Conservation (phyloP, 1,284 basidiomycete genomes). For the Leccinum holopus region DNA sequence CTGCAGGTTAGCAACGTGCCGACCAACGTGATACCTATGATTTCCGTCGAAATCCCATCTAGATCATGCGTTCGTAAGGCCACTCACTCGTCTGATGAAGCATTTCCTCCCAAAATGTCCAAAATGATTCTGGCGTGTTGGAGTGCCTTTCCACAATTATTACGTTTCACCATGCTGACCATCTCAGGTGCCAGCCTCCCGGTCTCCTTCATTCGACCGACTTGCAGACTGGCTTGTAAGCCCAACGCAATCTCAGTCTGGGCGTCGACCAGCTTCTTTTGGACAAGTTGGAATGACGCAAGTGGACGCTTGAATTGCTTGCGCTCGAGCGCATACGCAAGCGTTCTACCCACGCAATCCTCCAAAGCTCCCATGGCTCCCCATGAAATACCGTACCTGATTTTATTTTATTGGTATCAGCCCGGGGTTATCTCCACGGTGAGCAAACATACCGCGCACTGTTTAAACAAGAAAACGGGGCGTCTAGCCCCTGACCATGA, state of each 20-base stretch:
- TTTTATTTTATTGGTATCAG: conserved; percentile 3
- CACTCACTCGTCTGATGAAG: conserved; percentile 71
- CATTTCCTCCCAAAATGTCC: conserved; percentile 91
- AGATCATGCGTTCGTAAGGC: neutral
- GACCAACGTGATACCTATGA: conserved; percentile 79
- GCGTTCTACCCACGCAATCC: conserved; percentile 79
- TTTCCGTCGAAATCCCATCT: neutral
- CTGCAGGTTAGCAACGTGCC: conserved; percentile 90
- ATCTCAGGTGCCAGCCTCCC: conserved; percentile 85
- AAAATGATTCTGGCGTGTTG: conserved; percentile 76
- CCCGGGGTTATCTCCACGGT: neutral
- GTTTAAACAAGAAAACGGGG: conserved; percentile 90
- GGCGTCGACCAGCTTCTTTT: conserved; percentile 96
- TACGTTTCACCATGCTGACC: conserved; percentile 93
- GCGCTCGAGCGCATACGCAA: conserved; percentile 86
- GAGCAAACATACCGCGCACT: conserved; percentile 61
- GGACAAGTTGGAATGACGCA: conserved; percentile 93
- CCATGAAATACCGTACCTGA: conserved; percentile 86
- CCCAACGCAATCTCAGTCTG: conserved; percentile 84
- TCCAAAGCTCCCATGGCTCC: conserved; percentile 95
- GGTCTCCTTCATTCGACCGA: conserved; percentile 87
- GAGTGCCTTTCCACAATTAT: conserved; percentile 93
- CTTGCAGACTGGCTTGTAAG: conserved; percentile 77
- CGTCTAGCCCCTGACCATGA: conserved; percentile 71
- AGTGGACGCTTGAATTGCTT: conserved; percentile 89